phyloP scores from a whole-genome alignment of 305 asterid genomes.

The Rubia balearica region DNA sequence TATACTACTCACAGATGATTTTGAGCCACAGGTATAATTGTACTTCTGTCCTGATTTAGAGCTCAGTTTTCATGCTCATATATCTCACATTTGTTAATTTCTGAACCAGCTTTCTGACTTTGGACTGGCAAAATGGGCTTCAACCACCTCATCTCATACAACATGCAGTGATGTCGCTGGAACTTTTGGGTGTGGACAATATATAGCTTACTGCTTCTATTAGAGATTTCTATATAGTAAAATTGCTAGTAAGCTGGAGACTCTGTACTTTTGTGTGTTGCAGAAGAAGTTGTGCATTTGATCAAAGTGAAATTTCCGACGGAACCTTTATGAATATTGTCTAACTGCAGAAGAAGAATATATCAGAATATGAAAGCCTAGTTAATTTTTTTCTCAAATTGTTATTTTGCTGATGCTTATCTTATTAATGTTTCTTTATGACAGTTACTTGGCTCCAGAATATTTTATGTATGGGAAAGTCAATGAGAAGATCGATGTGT shows the following conservation, averaged over 20 bases:
- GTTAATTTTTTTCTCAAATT: background rate
- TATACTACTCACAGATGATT: constrained; percentile 75
- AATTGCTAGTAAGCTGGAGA: background rate
- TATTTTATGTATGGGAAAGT: constrained; percentile 98
- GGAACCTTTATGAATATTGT: background rate
- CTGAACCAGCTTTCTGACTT: constrained; percentile 77
- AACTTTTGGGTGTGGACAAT: constrained; percentile 51
- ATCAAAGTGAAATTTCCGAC: background rate
- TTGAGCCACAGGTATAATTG: constrained; percentile 81
- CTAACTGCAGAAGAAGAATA: background rate
- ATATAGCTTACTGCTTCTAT: constrained; percentile 4
- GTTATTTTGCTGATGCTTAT: constrained; percentile 7
- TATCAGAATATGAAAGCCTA: background rate
- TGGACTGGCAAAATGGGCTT: constrained; percentile 96
- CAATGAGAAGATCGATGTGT: constrained; percentile 81
- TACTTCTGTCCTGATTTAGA: constrained; percentile 4
- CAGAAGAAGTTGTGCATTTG: background rate
- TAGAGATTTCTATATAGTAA: background rate
- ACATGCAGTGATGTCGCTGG: constrained; percentile 88
- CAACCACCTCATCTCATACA: constrained; percentile 58
- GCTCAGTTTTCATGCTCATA: background rate
- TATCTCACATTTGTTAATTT: background rate
- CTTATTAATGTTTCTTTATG: constrained; percentile 5
- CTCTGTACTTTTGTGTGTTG: background rate
- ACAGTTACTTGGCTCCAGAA: constrained; percentile 95